Conservation (phyloP, 164 flowering plant genomes). For the Chimonanthus salicifolius region DNA sequence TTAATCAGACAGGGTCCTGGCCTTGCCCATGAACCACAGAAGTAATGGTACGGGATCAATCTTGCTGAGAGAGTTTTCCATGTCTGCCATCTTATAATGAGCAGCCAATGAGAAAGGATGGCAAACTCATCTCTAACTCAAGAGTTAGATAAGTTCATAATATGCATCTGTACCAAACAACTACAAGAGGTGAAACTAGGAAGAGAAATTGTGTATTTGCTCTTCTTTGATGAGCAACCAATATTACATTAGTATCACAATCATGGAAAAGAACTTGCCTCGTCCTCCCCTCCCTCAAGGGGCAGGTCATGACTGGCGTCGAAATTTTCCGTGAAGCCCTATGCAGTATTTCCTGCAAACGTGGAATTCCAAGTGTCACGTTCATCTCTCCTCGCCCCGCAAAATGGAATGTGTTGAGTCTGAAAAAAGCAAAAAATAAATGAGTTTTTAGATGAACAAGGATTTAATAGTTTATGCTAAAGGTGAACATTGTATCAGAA, state of each 20-base stretch:
- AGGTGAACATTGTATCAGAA: not conserved
- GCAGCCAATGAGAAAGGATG: not conserved
- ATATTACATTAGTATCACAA: not conserved
- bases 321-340: slow-evolving; percentile 66
- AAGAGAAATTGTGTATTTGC: not conserved
- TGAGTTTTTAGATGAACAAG: not conserved
- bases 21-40: not conserved
- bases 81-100: not conserved
- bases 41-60: not conserved
- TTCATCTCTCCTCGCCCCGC: slow-evolving; percentile 98
- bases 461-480: not conserved
- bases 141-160: too few relatives aligned
- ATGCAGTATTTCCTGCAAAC: slow-evolving; percentile 90
- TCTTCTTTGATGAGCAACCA: not conserved
- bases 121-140: not conserved
- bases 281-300: slow-evolving; percentile 45
- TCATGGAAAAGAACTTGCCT: slow-evolving; percentile 38
- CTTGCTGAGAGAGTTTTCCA: not conserved
- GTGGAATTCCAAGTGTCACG: slow-evolving; percentile 99
- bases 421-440: slow-evolving; percentile 22
- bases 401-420: slow-evolving; percentile 94
- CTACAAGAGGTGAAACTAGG: not conserved
- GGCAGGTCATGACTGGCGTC: slow-evolving; percentile 90
- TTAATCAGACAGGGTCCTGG: not conserved
- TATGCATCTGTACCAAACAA: not conserved